Conservation (phyloP, 2,329 filamentous ascomycete genomes). For the Zelopaecilomyces penicillatus region DNA sequence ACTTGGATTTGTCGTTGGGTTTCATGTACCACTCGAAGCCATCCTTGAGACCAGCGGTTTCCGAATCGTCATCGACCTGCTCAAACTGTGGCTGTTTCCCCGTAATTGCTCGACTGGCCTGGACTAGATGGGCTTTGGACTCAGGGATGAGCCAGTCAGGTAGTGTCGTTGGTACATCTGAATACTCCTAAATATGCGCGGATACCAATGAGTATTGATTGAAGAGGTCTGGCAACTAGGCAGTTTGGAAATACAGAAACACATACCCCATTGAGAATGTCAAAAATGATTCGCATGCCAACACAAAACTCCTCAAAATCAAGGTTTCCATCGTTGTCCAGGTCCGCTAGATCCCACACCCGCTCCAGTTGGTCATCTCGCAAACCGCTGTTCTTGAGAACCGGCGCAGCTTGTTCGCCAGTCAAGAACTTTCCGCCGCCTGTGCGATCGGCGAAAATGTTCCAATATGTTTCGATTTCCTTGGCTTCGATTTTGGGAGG, state of each 20-base stretch:
- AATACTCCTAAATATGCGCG: conserved; percentile 58
- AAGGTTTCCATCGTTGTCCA: conserved; percentile 93
- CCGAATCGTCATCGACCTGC: conserved; percentile 72
- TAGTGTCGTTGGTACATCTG: conserved; percentile 74
- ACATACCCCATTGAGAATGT: conserved; percentile 82
- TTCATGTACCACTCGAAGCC: conserved; percentile 99
- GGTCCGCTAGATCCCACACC: conserved; percentile 95
- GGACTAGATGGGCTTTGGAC: conserved; percentile 84
- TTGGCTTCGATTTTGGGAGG: conserved; percentile 53
- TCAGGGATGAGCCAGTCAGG: conserved; percentile 97
- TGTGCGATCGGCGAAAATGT: conserved; percentile 52
- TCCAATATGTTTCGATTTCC: conserved; percentile 59
- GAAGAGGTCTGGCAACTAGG: not conserved
- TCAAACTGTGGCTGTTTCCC: conserved; percentile 78
- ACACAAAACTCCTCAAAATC: conserved; percentile 99
- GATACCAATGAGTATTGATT: not conserved
- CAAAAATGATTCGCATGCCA: conserved; percentile 96
- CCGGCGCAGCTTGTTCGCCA: conserved; percentile 52
- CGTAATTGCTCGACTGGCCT: conserved; percentile 70
- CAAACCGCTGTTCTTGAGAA: conserved; percentile 55
- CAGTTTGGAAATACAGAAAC: not conserved
- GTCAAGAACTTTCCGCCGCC: conserved; percentile 52
- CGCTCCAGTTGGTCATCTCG: conserved; percentile 77
- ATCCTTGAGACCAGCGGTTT: conserved; percentile 79
- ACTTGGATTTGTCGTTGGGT: conserved; percentile 81